Evolutionary conservation across 768 basidiomycete genomes (phyloP), one percentile per base, ranked within the genome.

Genomic region (Leucocoprinus birnbaumii): DNA sequence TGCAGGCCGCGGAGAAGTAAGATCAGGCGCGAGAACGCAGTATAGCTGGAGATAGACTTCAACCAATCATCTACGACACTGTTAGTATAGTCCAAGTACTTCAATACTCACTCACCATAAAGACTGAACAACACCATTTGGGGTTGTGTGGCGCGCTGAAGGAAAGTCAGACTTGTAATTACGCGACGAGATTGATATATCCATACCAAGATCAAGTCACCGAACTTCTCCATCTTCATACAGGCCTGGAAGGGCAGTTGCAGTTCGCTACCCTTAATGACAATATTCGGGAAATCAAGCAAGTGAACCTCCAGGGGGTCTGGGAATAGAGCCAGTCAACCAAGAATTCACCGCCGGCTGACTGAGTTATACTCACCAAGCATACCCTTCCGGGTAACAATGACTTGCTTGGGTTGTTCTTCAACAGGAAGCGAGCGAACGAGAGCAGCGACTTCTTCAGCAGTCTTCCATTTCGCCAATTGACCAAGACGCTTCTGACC

Each of bases 161-260:
- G 57, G 53, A 53, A n/a, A 50, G 38, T 55, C 37, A 62, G 61
- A 21, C 51, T 41, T 38, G 51, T 54, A 2, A 44, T 41, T 27
- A 52, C 35, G 40, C 42, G 2, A 37, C 24, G 14, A 8, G 42
- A 51, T 34, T 7, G 49, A 19, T 19, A 13, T 31, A 55, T 18
- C 27, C 79, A 49, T 66, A 87, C 87, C 68, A 98, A 69, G 61
- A 98, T 98, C 58, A 99, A 77, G 68, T 99, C 97, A 75, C 97
- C 97, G 62, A 99, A 98, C 72, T 98, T 98, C 82, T 99, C 97
- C 89, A 98, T 95, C 79, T 98, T 98, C 92, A 99, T 94, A 63
- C 94, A 96, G 14, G 97, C 96, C 73, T 98, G 96, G 94, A 99
- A 99, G 0, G 97, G 97, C 55, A 98, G 76, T 65, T 99, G 97